Evolutionary conservation across 208 protist species (phyloP).

Genomic region (Tritrichomonas musculus): DNA sequence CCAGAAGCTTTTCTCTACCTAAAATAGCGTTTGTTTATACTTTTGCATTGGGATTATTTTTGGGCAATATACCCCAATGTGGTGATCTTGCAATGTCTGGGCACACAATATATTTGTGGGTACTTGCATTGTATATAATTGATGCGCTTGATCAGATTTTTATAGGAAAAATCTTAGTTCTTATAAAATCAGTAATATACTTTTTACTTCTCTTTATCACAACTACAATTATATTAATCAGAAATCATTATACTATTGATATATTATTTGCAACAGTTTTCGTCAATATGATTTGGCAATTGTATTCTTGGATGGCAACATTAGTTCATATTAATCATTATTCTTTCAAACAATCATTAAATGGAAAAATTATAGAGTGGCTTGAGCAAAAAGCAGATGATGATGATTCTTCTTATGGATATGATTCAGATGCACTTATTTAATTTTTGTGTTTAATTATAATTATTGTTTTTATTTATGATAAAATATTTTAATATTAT

Average conservation of each 20-base stretch:
- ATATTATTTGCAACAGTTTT: not conserved
- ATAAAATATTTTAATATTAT: no score
- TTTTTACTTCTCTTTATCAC: not conserved
- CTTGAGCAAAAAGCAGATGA: no score
- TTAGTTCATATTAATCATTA: no score
- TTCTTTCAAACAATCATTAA: no score
- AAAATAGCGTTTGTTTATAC: not conserved
- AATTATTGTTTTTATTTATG: no score
- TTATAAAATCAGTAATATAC: not conserved
- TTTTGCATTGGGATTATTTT: not conserved
- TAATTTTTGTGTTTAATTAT: no score
- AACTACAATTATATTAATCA: not conserved
- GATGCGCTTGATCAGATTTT: not conserved
- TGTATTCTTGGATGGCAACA: no score
- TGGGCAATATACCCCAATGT: not conserved
- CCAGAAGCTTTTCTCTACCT: not conserved
- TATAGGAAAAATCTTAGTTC: no score
- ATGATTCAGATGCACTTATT: no score
- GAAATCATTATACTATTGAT: conserved; percentile 25
- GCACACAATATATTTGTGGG: conserved; percentile 18
- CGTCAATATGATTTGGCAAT: no score
- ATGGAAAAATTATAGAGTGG: no score
- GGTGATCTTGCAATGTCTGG: not conserved
- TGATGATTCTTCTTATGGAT: no score
- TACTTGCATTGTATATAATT: not conserved